Percentiles rank a stretch among this genome's conserved stretches.
phyloP scores from a whole-genome alignment of 192 early-diverging fungal genomes.

The Gaertneriomyces semiglobifer region DNA sequence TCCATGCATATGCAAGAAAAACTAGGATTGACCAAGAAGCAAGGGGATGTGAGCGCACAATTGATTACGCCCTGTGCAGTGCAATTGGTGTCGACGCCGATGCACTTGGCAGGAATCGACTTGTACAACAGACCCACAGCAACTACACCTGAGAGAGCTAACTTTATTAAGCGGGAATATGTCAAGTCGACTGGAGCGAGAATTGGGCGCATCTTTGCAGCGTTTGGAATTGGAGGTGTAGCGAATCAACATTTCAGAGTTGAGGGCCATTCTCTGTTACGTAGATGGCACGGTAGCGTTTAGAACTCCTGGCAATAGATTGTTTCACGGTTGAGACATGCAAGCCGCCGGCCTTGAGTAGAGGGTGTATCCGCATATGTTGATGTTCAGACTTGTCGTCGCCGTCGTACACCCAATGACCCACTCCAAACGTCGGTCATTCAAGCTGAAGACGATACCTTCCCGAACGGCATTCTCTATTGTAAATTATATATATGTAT shows the following conservation, averaged over 20 bases:
- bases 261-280: neutral
- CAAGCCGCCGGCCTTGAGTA: no score
- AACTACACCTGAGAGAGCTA: constrained; percentile 1
- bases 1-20: neutral
- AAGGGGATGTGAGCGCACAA: constrained; percentile 28
- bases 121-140: constrained; percentile 31
- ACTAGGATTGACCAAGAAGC: neutral
- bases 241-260: constrained; percentile 33
- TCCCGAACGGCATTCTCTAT: no score
- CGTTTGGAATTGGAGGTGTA: constrained; percentile 48
- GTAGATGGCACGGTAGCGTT: no score
- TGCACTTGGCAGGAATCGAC: constrained; percentile 43
- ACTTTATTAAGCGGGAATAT: constrained; percentile 34
- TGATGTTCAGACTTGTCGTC: no score
- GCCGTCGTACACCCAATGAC: no score
- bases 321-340: no score
- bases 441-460: no score
- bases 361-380: no score
- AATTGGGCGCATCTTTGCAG: constrained; percentile 46
- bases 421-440: no score
- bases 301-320: no score
- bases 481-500: no score
- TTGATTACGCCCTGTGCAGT: constrained; percentile 33
- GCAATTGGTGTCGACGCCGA: constrained; percentile 36
- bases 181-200: constrained; percentile 25